Evolutionary conservation across 1,284 basidiomycete genomes (phyloP), one percentile per base, ranked within the genome.

Genomic region (Bjerkandera adusta): DNA sequence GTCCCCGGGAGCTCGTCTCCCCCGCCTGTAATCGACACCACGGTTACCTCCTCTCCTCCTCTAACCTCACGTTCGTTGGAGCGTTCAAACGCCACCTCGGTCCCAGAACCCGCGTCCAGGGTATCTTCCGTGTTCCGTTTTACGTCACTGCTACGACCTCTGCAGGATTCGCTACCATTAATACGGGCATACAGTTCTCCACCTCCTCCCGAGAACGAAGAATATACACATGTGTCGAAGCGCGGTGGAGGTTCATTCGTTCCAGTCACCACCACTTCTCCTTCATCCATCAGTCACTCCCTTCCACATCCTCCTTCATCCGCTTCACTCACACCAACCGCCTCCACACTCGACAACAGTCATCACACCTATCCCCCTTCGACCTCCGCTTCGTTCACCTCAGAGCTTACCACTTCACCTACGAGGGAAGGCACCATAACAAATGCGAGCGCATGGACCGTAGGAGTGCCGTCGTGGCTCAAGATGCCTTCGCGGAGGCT

Each of bases 281-380:
- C 67, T 10, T 50, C 55, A 18, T 37, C 59, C 10, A 49, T 42
- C n/a, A n/a, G 37, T 36, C 51, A 11, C 47, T n/a, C 16, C 48
- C 35, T 27, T 47, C 42, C 37, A 53, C 63, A 48, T 49, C 43
- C 35, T 27, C 43, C 53, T 16, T 36, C 52, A 20, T 53, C 47
- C 25, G 47, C 58, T 29, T 46, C 46, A 33, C 35, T 53, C 34
- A 47, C 49, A 36, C 49, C 49, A 13, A 49, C 56, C 13, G 49
- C 61, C 34, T 54, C 57, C 33, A 59, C 52, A 48, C 50, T 57
- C 10, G 40, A 26, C n/a, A 24, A 34, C 24, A 33, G 44, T 45
- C 60, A 59, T 38, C 86, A 90, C 71, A 90, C 88, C 57, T 90
- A 90, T 68, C 87, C 87, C 45, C 87, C 88, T 35, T 82, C 84